Base-by-base conservation (phyloP, 73 alveolate genomes). In the Tetrahymena malaccensis region DNA sequence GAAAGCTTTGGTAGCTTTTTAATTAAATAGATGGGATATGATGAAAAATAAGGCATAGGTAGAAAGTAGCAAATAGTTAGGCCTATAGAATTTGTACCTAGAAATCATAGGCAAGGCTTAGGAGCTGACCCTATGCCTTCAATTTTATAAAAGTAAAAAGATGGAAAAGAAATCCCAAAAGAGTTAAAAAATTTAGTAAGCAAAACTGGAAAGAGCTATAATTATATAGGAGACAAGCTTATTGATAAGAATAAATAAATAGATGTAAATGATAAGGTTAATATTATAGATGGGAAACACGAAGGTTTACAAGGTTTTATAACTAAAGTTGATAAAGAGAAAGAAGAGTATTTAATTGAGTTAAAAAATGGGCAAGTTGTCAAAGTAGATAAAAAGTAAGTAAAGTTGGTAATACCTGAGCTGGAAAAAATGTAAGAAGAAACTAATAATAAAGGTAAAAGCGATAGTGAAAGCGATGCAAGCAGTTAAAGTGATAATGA, bases 1-100 rank as follows among this genome's bases (percentile, higher is more conserved):
- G 97, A 96, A 34, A 96, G 95, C 85, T 97, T 97, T 84, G 98
- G 98, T 12, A 96, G 94, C 94, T 85, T 93, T 22, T 95, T 97
- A 10, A 95, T 97, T 19, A 31, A 85, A 34, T 93, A 96, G 27
- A 34, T 96, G 44, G 98, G 98, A 37, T 97, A 97, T 96, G 70
- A 43, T 55, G 97, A 97, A 70, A 98, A 98, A 17, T 33, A 58
- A 37, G 96, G 96, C 21, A 40, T 97, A 5, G 98, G 98, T 13
- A 96, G 55, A 94, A 96, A 43, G 22, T 19, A 93, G 16, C 27
- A 37, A 33, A 93, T 85, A 9, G 96, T 93, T 43, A 84, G 95
- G 12, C 94, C 96, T 10, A 44, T 70, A 85, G 70, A 40, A 40
- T 85, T 85, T 31, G 89, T 70, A 70, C 89, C 89, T 27, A 10